Evolutionary conservation across 192 early-diverging fungal species (phyloP), one percentile per base, ranked within the genome.

Genomic region (Mortierella antarctica): DNA sequence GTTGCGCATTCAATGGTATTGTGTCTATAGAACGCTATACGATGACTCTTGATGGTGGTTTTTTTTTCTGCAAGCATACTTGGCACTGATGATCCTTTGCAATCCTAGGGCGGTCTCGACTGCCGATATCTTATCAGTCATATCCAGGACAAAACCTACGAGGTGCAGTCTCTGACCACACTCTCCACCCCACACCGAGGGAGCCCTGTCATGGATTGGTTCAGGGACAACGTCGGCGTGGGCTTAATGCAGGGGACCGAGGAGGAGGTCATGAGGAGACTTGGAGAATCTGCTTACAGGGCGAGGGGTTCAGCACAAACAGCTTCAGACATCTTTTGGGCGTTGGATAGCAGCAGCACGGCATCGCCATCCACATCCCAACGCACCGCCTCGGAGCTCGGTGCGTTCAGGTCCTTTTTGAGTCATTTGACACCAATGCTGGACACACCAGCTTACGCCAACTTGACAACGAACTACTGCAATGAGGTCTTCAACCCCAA

Each of bases 141-240:
- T 82, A 86, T 97, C 47, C 87, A 87, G 4, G 85, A 91, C 44
- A 86, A 87, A 67, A 73, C 86, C n/a, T 96, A 93, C 70, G 60
- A 82, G 15, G 90, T 96, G 7, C 87, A 86, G 17, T 94, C 96
- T 7, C 82, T 99, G 47, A 96, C 97, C 1, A 99, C 96, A 1
- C 87, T 99, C 52, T 94, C 94, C 11, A 99, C 97, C 7, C 97
- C 97, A 47, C 97, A 99, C 77, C 92, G 94, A 49, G 97, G 97
- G 20, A 91, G 89, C 50, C 89, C 93, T 12, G 92, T 99, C 80
- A 99, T 97, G 96, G 95, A 97, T 86, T 97, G 93, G 92, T 95
- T 92, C 61, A 89, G 93, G 15, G 94, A 97, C 76, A 88, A 92
- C 54, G 83, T 97, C 60, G 93, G 95, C 13, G 88, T 99, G 0